Conservation (phyloP, 78 protist genomes). For the Tieghemostelium lacteum region DNA sequence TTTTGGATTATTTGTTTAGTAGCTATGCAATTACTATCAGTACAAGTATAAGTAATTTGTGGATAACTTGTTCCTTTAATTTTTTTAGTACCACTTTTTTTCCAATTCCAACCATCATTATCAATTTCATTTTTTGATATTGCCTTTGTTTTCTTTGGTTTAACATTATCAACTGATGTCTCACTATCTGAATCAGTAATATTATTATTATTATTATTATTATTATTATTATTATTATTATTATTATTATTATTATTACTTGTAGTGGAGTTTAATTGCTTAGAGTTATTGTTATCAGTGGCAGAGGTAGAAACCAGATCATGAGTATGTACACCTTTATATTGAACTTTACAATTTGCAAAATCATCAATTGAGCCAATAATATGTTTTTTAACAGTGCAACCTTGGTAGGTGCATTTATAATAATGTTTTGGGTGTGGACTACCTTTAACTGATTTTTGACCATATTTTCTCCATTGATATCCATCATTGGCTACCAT, state of each 20-base stretch:
- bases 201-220: slow-evolving; percentile 7
- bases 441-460: slow-evolving; percentile 71
- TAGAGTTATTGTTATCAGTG: neutral
- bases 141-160: neutral
- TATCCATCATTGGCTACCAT: slow-evolving; percentile 46
- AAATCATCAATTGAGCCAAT: neutral
- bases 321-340: slow-evolving; percentile 70
- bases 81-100: slow-evolving; percentile 73
- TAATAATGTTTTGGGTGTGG: slow-evolving; percentile 69
- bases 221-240: neutral
- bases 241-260: neutral
- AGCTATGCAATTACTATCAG: slow-evolving; percentile 39
- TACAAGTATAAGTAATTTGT: slow-evolving; percentile 60
- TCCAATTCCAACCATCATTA: slow-evolving; percentile 80
- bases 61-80: slow-evolving; percentile 65
- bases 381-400: slow-evolving; percentile 70
- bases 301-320: neutral
- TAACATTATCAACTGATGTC: neutral
- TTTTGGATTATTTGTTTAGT: slow-evolving; percentile 63
- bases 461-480: slow-evolving; percentile 78
- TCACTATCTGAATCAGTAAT: neutral
- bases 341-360: neutral
- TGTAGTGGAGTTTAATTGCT: neutral
- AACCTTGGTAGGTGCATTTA: slow-evolving; percentile 64
- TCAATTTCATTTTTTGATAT: too few relatives aligned